Evolutionary conservation across 73 alveolate genomes (phyloP).

Genomic region (Paramecium primaurelia): DNA sequence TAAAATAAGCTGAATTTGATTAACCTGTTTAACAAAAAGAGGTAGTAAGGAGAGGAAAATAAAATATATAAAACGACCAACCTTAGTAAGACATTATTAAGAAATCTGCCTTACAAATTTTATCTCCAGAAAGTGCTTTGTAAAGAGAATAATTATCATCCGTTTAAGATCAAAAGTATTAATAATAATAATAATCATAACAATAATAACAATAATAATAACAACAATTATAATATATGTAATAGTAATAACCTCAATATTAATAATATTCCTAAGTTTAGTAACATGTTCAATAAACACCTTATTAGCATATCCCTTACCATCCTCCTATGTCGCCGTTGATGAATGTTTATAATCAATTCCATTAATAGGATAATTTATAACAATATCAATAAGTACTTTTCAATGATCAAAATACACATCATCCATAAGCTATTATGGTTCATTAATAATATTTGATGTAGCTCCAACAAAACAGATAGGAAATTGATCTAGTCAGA

Average conservation of each 20-base stretch:
- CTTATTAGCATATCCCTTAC: background rate
- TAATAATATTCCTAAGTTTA: background rate
- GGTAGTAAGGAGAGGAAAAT: background rate
- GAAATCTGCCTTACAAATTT: background rate
- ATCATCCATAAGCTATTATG: background rate
- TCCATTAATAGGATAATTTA: background rate
- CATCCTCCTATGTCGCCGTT: conserved; percentile 5
- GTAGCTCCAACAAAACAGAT: background rate
- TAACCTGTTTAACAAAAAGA: background rate
- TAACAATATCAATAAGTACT: background rate
- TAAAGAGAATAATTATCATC: background rate
- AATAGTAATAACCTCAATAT: background rate
- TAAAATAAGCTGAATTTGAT: background rate
- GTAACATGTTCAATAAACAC: background rate
- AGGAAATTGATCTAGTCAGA: conserved; percentile 22
- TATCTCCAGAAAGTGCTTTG: background rate
- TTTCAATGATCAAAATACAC: background rate
- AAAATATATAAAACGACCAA: background rate
- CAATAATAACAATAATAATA: background rate
- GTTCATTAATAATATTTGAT: conserved; percentile 39
- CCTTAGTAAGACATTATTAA: conserved; percentile 10
- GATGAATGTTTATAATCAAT: background rate
- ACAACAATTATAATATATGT: background rate
- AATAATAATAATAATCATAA: background rate
- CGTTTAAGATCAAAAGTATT: background rate